Percentiles rank a stretch among this genome's conserved stretches.
Evolutionary conservation across 2,329 filamentous ascomycete species (phyloP).

Genomic region (Monosporascus cannonballus): DNA sequence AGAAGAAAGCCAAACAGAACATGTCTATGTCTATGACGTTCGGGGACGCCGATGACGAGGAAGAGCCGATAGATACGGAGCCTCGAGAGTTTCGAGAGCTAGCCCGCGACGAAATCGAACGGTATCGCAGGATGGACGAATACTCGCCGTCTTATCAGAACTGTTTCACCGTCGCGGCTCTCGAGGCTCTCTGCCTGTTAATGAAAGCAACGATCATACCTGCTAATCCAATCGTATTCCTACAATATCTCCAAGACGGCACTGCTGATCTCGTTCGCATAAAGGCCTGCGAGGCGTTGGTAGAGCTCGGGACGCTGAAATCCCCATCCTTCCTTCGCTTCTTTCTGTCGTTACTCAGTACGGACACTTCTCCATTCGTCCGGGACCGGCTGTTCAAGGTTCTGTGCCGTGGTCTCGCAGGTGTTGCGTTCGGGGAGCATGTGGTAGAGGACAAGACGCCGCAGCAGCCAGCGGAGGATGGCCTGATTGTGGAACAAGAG

Average conservation of each 20-base stretch:
- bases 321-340: slow-evolving; percentile 50
- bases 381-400: slow-evolving; percentile 54
- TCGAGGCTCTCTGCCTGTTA: slow-evolving; percentile 54
- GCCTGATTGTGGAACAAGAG: slow-evolving; percentile 42
- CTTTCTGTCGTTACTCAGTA: slow-evolving; percentile 52
- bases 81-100: slow-evolving; percentile 44
- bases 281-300: slow-evolving; percentile 58
- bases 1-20: slow-evolving; percentile 33
- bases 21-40: slow-evolving; percentile 35
- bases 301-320: slow-evolving; percentile 56
- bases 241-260: slow-evolving; percentile 59
- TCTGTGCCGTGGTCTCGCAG: slow-evolving; percentile 53
- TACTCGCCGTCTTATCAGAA: slow-evolving; percentile 65
- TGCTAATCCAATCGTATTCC: slow-evolving; percentile 47
- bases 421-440: slow-evolving; percentile 58
- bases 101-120: slow-evolving; percentile 58
- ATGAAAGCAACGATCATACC: slow-evolving; percentile 61
- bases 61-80: slow-evolving; percentile 33
- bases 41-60: slow-evolving; percentile 35
- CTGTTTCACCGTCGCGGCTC: slow-evolving; percentile 55
- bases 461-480: slow-evolving; percentile 26
- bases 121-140: slow-evolving; percentile 61
- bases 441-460: slow-evolving; percentile 22
- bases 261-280: slow-evolving; percentile 58
- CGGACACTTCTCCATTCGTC: slow-evolving; percentile 58